These are phyloP conservation scores for Staphylotrichum tortipilum DNA, from an alignment of 495 filamentous ascomycete genomes.

Conservation along the genomic window DNA sequence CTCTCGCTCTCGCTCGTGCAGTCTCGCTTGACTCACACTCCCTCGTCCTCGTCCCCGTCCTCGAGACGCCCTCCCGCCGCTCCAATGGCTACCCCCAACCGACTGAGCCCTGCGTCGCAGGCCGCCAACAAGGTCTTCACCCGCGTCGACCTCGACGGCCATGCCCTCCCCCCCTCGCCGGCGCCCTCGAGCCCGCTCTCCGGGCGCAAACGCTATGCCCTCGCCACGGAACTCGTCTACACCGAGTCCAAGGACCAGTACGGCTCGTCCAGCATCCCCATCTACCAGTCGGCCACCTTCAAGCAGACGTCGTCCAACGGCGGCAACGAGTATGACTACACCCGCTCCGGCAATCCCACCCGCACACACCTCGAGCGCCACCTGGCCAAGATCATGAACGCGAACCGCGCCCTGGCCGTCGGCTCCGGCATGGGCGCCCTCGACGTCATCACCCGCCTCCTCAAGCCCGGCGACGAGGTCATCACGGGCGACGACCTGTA, in stretches of 20 bases:
- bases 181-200: constrained; percentile 83
- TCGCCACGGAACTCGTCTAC: constrained; percentile 93
- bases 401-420: constrained; percentile 81
- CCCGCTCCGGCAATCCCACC: constrained; percentile 91
- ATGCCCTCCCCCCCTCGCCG: constrained; percentile 87
- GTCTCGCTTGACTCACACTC: neutral
- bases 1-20: neutral
- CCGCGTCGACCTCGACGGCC: constrained; percentile 74
- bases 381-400: constrained; percentile 97
- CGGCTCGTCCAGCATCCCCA: constrained; percentile 86
- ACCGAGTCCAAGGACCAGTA: constrained; percentile 95
- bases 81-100: constrained; percentile 31
- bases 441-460: constrained; percentile 90
- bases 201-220: constrained; percentile 72
- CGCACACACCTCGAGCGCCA: constrained; percentile 94
- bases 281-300: constrained; percentile 98
- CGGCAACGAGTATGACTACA: constrained; percentile 94
- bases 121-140: constrained; percentile 59
- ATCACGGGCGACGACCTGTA: constrained; percentile 96
- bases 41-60: neutral
- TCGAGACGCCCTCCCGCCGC: too few relatives aligned
- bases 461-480: constrained; percentile 92
- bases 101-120: constrained; percentile 19
- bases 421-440: constrained; percentile 94
- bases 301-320: constrained; percentile 75